Conservation (phyloP, 2,329 filamentous ascomycete genomes). For the Colletotrichum euphorbiae region DNA sequence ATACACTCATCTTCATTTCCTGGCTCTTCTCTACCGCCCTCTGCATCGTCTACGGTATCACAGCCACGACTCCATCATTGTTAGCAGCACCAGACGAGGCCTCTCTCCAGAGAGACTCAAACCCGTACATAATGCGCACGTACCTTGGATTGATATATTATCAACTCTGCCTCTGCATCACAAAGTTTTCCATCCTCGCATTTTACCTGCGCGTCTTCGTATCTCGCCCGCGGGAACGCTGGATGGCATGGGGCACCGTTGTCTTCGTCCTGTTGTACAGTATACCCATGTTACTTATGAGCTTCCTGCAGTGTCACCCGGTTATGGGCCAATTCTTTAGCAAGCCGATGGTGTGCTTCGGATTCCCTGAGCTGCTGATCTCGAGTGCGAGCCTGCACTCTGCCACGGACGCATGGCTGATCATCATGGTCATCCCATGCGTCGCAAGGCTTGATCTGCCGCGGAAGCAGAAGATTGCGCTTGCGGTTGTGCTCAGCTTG, state of each 20-base stretch:
- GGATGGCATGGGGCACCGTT: slow-evolving; percentile 49
- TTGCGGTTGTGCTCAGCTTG: slow-evolving; percentile 58
- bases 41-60: slow-evolving; percentile 48
- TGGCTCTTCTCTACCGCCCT: slow-evolving; percentile 49
- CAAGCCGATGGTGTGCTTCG: slow-evolving; percentile 51
- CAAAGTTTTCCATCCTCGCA: slow-evolving; percentile 53
- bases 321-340: slow-evolving; percentile 52
- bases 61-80: slow-evolving; percentile 43
- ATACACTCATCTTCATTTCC: slow-evolving; percentile 48
- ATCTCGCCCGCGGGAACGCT: slow-evolving; percentile 48
- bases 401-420: slow-evolving; percentile 57
- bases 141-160: slow-evolving; percentile 53
- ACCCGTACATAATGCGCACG: slow-evolving; percentile 47
- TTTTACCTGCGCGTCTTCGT: slow-evolving; percentile 54
- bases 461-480: slow-evolving; percentile 56
- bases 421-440: slow-evolving; percentile 56
- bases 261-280: slow-evolving; percentile 50
- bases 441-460: slow-evolving; percentile 53
- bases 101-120: slow-evolving; percentile 28
- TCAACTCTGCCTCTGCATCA: slow-evolving; percentile 52
- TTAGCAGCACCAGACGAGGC: slow-evolving; percentile 32
- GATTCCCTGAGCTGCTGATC: slow-evolving; percentile 56
- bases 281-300: slow-evolving; percentile 50
- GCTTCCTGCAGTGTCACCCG: slow-evolving; percentile 58
- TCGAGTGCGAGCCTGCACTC: slow-evolving; percentile 59